Percentiles rank a stretch among this genome's conserved stretches.
phyloP scores from a whole-genome alignment of 2,329 filamentous ascomycete species.

The Cadophora gregata region DNA sequence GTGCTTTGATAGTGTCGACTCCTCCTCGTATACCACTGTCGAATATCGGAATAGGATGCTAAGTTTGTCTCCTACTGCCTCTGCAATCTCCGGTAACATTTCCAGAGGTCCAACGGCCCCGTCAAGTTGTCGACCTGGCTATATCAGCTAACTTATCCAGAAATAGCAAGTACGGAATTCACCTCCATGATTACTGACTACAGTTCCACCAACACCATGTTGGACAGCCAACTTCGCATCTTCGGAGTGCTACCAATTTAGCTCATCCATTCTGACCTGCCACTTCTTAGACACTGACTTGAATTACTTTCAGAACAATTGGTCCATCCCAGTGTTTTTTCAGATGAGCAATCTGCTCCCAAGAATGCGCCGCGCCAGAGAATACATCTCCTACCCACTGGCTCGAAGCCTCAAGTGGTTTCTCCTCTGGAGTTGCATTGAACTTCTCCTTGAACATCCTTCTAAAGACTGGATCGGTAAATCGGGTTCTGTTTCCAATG shows the following conservation, averaged over 20 bases:
- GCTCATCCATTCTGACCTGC: too few species aligned
- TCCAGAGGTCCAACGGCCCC: conserved; percentile 60
- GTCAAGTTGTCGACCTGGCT: conserved; percentile 58
- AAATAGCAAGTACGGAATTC: conserved; percentile 44
- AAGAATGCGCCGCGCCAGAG: conserved; percentile 58
- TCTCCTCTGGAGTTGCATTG: conserved; percentile 53
- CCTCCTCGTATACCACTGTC: conserved; percentile 64
- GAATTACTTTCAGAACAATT: conserved; percentile 66
- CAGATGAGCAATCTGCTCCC: conserved; percentile 66
- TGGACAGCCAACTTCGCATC: conserved; percentile 54
- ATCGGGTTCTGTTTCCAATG: conserved; percentile 65
- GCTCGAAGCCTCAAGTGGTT: conserved; percentile 54
- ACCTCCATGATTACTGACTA: conserved; percentile 64
- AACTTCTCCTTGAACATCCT: conserved; percentile 59
- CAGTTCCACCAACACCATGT: conserved; percentile 55
- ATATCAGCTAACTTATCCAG: neutral
- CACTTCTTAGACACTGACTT: conserved; percentile 35
- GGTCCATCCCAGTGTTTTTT: conserved; percentile 67
- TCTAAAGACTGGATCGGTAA: conserved; percentile 71
- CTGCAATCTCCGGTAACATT: conserved; percentile 64
- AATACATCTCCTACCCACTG: conserved; percentile 61
- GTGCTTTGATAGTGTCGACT: conserved; percentile 63
- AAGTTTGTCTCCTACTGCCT: conserved; percentile 64
- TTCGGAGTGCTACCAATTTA: conserved; percentile 46
- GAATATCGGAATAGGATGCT: conserved; percentile 65